Base-by-base conservation (phyloP, 441 rosid species). In the Brassica hybrid region DNA sequence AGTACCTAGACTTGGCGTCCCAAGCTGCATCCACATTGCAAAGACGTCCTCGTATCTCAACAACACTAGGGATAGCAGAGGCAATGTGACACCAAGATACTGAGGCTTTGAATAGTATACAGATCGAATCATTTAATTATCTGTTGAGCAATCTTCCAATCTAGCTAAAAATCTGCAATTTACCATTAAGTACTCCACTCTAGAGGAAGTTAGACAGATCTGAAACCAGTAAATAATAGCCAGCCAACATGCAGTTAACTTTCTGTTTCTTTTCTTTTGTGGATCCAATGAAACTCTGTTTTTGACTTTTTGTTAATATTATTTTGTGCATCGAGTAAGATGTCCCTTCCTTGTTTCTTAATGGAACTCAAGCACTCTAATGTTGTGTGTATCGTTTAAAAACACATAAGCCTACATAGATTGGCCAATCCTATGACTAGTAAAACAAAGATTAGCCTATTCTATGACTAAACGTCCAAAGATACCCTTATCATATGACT, bases 241-340 rank as follows among this genome's bases (percentile, higher is more conserved):
- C 32, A 27, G 6, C 32, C 0, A 27, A 27, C 32, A 27, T 65
- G 67, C 72, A 71, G 18, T 65, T 71, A 65, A 56, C 71, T 8
- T 34, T 63, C 56, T 12, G 54, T 21, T 21, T 21, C 13, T 36
- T 21, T 67, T 14, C 57, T 76, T 56, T 41, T 27, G 8, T 13
- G 80, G 67, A 77, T 77, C 80, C 76, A 77, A 77, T 71, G 80
- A 57, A 57, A 69, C 80, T 69, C 65, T 71, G 71, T 71, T 25
- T 71, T 57, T 71, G 65, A 71, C 67, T 57, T 70, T 52, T 71
- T 30, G 59, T 41, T 56, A 32, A 64, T 41, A 41, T 2, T 41
- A 13, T 41, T 41, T 41, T 21, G 48, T 34, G 79, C 69, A 69
- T 77, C 48, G 67, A 71, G 45, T 69, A 61, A 9, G 52, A 76